Evolutionary conservation across 371 early-diverging fungal genomes (phyloP).

Genomic region (Batrachochytrium dendrobatidis): DNA sequence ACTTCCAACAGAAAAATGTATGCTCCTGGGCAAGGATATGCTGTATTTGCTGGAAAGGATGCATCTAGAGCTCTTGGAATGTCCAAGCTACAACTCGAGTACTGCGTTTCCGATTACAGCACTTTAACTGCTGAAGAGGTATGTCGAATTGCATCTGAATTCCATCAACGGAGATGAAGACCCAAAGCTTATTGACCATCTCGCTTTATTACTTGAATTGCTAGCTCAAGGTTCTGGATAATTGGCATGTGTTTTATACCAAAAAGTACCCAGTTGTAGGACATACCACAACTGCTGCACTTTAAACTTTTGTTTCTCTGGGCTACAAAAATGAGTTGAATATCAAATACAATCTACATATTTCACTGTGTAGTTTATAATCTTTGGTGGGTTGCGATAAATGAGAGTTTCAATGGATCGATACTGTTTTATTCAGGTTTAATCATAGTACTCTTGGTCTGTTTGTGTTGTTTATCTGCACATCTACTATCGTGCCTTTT

Average conservation of each 20-base stretch:
- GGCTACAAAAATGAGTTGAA: too few relatives aligned
- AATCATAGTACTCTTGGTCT: too few relatives aligned
- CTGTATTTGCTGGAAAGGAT: slow-evolving; percentile 87
- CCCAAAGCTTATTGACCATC: background rate
- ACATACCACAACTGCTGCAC: too few relatives aligned
- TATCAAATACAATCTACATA: too few relatives aligned
- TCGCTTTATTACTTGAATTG: background rate
- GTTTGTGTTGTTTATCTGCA: too few relatives aligned
- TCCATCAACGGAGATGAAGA: background rate
- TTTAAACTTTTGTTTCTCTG: too few relatives aligned
- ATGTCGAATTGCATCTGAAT: background rate
- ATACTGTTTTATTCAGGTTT: too few relatives aligned
- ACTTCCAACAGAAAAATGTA: slow-evolving; percentile 65
- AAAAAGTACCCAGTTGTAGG: slow-evolving; percentile 73
- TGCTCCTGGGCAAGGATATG: slow-evolving; percentile 73
- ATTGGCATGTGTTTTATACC: slow-evolving; percentile 69
- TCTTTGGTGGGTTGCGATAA: too few relatives aligned
- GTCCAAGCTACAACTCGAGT: slow-evolving; percentile 64
- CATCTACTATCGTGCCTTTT: too few relatives aligned
- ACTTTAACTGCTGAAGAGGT: slow-evolving; percentile 59
- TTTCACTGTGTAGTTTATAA: too few relatives aligned
- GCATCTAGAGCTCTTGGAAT: slow-evolving; percentile 70
- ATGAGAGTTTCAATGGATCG: too few relatives aligned
- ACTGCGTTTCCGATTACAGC: slow-evolving; percentile 64
- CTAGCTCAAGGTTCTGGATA: slow-evolving; percentile 59